Conservation (phyloP, 345 rosid species). For the Rhodomyrtus tomentosa region DNA sequence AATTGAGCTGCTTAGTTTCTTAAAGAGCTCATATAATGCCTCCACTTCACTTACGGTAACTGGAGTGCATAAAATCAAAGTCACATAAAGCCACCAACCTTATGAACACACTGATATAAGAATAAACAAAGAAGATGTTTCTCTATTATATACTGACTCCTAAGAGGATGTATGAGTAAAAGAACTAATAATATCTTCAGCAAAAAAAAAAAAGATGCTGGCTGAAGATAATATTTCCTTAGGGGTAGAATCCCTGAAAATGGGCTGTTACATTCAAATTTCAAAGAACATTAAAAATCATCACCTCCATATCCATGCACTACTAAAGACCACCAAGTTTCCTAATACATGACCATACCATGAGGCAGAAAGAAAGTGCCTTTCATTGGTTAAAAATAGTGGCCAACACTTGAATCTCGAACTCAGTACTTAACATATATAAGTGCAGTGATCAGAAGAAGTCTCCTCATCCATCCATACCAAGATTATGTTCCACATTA, state of each 20-base stretch:
- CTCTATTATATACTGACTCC: not conserved
- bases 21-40: slow-evolving; percentile 66
- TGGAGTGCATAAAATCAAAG: slow-evolving; percentile 13
- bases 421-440: not conserved
- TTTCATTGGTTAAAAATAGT: not conserved
- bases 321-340: not conserved
- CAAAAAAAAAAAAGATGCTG: not conserved
- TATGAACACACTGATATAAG: not conserved
- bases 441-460: not conserved
- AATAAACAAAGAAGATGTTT: not conserved
- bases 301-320: not conserved
- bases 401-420: not conserved
- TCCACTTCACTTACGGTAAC: slow-evolving; percentile 76
- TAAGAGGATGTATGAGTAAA: not conserved
- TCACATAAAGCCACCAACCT: not conserved
- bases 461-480: not conserved
- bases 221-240: not conserved
- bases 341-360: not conserved
- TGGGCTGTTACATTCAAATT: not conserved
- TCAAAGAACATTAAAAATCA: not conserved
- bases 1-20: slow-evolving; percentile 83
- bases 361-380: not conserved
- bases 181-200: not conserved
- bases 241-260: not conserved
- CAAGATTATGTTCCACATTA: not conserved